phyloP scores from a whole-genome alignment of 179 eudicot genomes.

The Pouteria campechiana region DNA sequence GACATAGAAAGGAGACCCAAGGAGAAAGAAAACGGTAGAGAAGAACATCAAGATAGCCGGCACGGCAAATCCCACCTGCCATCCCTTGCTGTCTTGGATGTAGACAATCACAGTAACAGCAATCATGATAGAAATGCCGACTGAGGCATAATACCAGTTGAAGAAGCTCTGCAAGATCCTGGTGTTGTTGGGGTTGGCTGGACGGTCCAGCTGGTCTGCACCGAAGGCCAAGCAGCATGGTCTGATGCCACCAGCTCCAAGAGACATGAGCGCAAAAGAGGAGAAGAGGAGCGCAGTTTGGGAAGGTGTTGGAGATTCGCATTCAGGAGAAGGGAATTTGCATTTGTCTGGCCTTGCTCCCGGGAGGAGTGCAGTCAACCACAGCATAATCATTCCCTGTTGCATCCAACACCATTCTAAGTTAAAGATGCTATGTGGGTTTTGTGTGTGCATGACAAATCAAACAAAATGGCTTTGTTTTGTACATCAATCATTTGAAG shows the following conservation, averaged over 20 bases:
- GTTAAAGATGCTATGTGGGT: too few relatives aligned
- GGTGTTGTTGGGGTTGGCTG: slow-evolving; percentile 28
- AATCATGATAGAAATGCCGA: slow-evolving; percentile 36
- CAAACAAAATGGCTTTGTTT: too few relatives aligned
- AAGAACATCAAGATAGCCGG: slow-evolving; percentile 70
- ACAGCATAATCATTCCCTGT: slow-evolving; percentile 66
- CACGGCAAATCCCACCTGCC: slow-evolving; percentile 78
- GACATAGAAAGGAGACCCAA: slow-evolving; percentile 55
- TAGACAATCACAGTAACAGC: slow-evolving; percentile 69
- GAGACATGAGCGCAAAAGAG: slow-evolving; percentile 55
- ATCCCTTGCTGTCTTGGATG: slow-evolving; percentile 75
- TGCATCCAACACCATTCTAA: too few relatives aligned
- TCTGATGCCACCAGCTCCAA: slow-evolving; percentile 84
- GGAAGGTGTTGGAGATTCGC: slow-evolving; percentile 39
- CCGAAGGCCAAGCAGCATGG: slow-evolving; percentile 92
- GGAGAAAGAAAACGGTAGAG: slow-evolving; percentile 39
- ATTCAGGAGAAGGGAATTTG: slow-evolving; percentile 18
- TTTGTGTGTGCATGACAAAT: too few relatives aligned
- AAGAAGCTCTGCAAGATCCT: slow-evolving; percentile 66
- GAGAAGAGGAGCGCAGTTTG: slow-evolving; percentile 36
- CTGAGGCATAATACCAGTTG: slow-evolving; percentile 69
- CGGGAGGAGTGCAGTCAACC: slow-evolving; percentile 76
- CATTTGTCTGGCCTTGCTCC: slow-evolving; percentile 59
- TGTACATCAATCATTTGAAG: too few relatives aligned
- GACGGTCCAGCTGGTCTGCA: slow-evolving; percentile 67